Evolutionary conservation across 1,284 basidiomycete species (phyloP).

Genomic region (Fomitopsis schrenkii): DNA sequence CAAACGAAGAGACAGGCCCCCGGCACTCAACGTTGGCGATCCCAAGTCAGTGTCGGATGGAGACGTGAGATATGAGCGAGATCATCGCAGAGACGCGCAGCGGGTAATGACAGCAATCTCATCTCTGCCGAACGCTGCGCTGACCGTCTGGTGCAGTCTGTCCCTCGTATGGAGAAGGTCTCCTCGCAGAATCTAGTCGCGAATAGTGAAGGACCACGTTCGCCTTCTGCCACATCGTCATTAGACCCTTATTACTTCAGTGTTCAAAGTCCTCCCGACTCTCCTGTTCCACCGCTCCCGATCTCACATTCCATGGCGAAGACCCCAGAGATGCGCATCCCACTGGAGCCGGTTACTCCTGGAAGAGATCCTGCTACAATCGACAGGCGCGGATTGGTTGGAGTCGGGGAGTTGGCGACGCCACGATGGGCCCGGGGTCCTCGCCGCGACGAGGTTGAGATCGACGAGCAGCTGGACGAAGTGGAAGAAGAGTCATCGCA

Average conservation of each 20-base stretch:
- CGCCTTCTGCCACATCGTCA: constrained; percentile 69
- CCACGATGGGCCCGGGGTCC: constrained; percentile 77
- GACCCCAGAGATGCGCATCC: constrained; percentile 39
- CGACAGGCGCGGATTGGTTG: constrained; percentile 86
- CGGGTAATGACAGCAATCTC: constrained; percentile 16
- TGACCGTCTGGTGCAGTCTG: constrained; percentile 28
- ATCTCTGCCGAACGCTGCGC: background rate
- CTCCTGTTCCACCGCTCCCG: constrained; percentile 51
- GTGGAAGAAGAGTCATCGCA: constrained; percentile 44
- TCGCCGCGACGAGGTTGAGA: constrained; percentile 30
- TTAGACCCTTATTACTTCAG: constrained; percentile 84
- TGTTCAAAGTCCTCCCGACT: constrained; percentile 57
- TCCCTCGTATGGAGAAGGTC: constrained; percentile 34
- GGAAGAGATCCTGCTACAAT: constrained; percentile 76
- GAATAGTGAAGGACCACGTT: constrained; percentile 37
- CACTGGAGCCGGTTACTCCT: constrained; percentile 63
- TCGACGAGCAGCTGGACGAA: constrained; percentile 34
- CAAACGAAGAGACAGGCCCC: constrained; percentile 34
- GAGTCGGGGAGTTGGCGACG: constrained; percentile 96
- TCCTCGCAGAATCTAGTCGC: constrained; percentile 26
- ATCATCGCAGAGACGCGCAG: constrained; percentile 20
- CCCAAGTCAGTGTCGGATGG: constrained; percentile 20
- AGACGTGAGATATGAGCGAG: constrained; percentile 25
- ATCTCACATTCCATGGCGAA: constrained; percentile 28
- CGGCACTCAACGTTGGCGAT: constrained; percentile 31